Base-by-base conservation (phyloP, 1,139 yeast genomes). In the Kodamaea sp. region DNA sequence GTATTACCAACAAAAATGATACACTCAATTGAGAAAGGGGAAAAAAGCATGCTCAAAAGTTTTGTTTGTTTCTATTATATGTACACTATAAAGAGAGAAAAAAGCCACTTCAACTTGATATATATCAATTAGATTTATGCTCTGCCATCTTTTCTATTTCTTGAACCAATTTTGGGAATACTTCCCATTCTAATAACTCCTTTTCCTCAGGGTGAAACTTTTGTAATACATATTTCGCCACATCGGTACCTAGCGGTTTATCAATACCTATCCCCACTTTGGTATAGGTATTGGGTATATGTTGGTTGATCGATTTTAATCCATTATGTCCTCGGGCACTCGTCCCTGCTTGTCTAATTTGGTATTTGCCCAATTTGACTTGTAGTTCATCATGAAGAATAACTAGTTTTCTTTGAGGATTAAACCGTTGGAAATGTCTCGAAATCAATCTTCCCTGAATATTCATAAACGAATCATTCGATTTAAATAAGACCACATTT, bases 241-340 rank as follows among this genome's bases (percentile, higher is more conserved):
- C 85, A 5, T 57, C 63, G 65, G 44, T 52, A 5, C 55, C 63
- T 1, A 49, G 44, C 0, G 90, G 84, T 38, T 85, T 67, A 2
- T 86, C 95, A 20, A 88, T 82, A 0, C 96, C 96, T 7, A 88
- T 65, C 9, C 83, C 76, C 6, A 87, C 54, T 43, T 82, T 73
- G 8, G 73, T 67, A 48, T 78, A 80, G 2, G 71, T 70, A 41
- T 62, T 63, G 10, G 74, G 73, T 29, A 75, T 49, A 22, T 45
- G 40, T 11, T 57, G 52, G 35, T 72, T 73, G 11, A 86, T 72
- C 29, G 83, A 76, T 46, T 74, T 70, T 32, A 88, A 65, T 0
- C 96, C 96, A 54, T 86, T 87, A 52, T 88, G 96, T 0, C 96
- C 96, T 41, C 88, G 62, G 8, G 79, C 71, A 42, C 86, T 75